A percentile compares a stretch with the other conserved stretches of the same genome.
These are phyloP conservation scores for Hypoxylon subgilvum DNA, from an alignment of 495 filamentous ascomycete species.

Conservation along the genomic window DNA sequence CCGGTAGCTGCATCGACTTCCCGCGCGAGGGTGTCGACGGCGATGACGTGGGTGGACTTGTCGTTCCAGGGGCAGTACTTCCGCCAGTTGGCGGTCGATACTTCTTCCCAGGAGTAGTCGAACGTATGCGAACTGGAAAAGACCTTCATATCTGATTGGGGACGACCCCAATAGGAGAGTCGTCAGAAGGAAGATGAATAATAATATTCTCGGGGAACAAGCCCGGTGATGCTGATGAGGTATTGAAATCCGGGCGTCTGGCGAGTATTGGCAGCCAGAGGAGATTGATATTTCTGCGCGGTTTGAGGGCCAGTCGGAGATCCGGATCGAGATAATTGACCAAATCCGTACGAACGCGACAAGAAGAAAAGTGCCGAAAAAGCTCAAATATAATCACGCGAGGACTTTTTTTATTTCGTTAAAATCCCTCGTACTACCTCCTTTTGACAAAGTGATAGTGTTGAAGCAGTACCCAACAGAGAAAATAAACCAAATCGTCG, in stretches of 20 bases:
- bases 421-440: not conserved
- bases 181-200: not conserved
- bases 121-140: constrained; percentile 88
- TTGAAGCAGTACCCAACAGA: constrained; percentile 12
- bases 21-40: constrained; percentile 89
- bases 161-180: constrained; percentile 4
- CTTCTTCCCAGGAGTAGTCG: constrained; percentile 97
- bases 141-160: constrained; percentile 76
- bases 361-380: constrained; percentile 17
- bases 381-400: too few relatives aligned
- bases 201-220: not conserved
- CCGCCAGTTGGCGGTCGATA: constrained; percentile 98
- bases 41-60: constrained; percentile 89
- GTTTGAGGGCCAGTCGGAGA: constrained; percentile 26
- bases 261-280: constrained; percentile 3
- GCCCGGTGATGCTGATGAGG: not conserved
- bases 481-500: not conserved
- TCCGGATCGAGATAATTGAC: constrained; percentile 27
- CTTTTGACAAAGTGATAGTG: constrained; percentile 19
- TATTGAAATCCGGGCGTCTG: constrained; percentile 1
- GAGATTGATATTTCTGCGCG: constrained; percentile 1
- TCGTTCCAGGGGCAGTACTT: constrained; percentile 99
- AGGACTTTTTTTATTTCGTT: not conserved
- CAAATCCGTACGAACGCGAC: constrained; percentile 11
- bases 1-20: constrained; percentile 79